phyloP scores from a whole-genome alignment of 495 filamentous ascomycete genomes.

The Neurospora tetraspora region DNA sequence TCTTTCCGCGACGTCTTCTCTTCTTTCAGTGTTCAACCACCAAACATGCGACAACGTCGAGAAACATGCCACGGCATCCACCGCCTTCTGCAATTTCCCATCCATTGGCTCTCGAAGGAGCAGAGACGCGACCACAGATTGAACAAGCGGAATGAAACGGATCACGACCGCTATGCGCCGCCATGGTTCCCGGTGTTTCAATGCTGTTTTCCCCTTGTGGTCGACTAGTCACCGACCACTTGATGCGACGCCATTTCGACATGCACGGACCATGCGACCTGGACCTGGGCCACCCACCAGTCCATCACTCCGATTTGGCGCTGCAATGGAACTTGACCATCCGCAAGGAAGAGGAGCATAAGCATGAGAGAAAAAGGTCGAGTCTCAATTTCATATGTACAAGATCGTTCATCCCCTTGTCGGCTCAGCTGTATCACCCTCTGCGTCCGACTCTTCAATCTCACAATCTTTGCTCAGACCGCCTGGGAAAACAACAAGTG shows the following conservation, averaged over 20 bases:
- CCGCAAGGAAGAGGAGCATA: neutral
- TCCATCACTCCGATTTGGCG: neutral
- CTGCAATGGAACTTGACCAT: neutral
- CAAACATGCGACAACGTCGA: neutral
- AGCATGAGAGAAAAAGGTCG: neutral
- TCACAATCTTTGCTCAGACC: neutral
- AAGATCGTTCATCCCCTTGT: neutral
- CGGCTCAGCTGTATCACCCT: neutral
- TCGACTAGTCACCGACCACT: neutral
- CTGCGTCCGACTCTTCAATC: neutral
- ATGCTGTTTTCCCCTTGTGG: too few species aligned
- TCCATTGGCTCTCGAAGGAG: neutral
- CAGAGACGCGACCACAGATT: neutral
- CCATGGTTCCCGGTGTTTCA: neutral
- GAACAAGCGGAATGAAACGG: neutral
- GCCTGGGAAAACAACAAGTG: neutral
- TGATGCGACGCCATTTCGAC: neutral
- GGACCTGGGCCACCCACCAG: neutral
- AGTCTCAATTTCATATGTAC: neutral
- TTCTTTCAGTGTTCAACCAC: neutral
- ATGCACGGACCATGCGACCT: neutral
- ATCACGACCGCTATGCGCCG: neutral
- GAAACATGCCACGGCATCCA: neutral
- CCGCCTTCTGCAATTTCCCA: neutral
- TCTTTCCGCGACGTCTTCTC: neutral